Percentiles rank a stretch among this genome's conserved stretches.
phyloP scores from a whole-genome alignment of 805 yeast species.

The Grigorovia humatica region DNA sequence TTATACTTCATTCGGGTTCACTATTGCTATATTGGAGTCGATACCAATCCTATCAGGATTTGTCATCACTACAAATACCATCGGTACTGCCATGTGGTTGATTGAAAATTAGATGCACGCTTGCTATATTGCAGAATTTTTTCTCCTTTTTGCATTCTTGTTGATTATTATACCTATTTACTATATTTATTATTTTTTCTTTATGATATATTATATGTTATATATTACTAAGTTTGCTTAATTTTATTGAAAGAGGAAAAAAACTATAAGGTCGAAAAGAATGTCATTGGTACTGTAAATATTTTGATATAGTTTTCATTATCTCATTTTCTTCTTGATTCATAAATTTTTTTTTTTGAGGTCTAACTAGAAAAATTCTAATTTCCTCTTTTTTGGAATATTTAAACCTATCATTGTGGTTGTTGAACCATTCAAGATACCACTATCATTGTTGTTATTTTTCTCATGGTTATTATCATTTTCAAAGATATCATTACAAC shows the following conservation, averaged over 20 bases:
- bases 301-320: too few relatives aligned
- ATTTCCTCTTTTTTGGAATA: background rate
- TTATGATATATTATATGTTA: background rate
- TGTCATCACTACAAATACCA: constrained; percentile 15
- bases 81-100: constrained; percentile 20
- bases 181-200: constrained; percentile 3
- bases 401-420: background rate
- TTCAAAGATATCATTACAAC: constrained; percentile 2
- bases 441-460: background rate
- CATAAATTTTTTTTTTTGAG: too few relatives aligned
- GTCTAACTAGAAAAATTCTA: background rate
- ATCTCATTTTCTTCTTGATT: background rate
- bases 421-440: background rate
- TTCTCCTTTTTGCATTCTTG: background rate
- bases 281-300: background rate
- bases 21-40: constrained; percentile 20
- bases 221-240: background rate
- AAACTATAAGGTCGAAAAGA: background rate
- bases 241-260: too few relatives aligned
- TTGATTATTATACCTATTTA: background rate
- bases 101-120: constrained; percentile 6
- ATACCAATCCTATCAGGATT: constrained; percentile 23
- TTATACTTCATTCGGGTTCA: constrained; percentile 24
- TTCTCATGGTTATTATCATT: background rate
- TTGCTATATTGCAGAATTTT: background rate